Percentiles rank a stretch among this genome's conserved stretches.
These are phyloP conservation scores for Lipomyces starkeyi DNA, from an alignment of 805 yeast species.

Conservation along the genomic window DNA sequence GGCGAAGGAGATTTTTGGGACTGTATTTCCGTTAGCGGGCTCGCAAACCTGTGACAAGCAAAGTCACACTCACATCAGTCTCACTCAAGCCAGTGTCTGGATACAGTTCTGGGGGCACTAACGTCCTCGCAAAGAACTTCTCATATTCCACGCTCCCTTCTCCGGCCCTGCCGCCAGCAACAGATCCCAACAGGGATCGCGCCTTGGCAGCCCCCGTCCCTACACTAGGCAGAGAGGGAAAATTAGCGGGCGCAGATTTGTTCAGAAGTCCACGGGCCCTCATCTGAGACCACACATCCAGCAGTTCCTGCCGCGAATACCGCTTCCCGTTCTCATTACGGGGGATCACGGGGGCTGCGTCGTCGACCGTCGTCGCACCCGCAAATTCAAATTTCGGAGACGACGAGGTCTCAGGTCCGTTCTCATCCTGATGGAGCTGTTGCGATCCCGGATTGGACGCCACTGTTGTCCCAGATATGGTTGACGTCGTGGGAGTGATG, in stretches of 20 bases:
- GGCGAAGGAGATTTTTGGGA: constrained; percentile 11
- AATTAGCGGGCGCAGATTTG: constrained; percentile 9
- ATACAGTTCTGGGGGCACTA: constrained; percentile 18
- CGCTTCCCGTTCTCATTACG: constrained; percentile 29
- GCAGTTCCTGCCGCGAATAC: constrained; percentile 30
- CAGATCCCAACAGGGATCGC: constrained; percentile 11
- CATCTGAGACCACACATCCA: constrained; percentile 24
- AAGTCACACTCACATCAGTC: constrained; percentile 5
- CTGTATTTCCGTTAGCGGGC: neutral
- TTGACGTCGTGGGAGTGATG: neutral
- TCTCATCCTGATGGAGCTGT: constrained; percentile 5
- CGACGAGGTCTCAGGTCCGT: neutral
- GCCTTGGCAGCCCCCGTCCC: constrained; percentile 18
- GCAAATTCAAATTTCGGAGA: neutral
- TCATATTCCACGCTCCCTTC: constrained; percentile 22
- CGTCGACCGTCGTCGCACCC: neutral
- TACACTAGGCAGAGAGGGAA: constrained; percentile 14
- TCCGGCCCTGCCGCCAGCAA: constrained; percentile 15
- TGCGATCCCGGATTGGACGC: neutral
- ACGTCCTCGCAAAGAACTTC: constrained; percentile 16
- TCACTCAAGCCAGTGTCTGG: constrained; percentile 5
- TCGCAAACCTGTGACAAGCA: neutral
- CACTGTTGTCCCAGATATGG: neutral
- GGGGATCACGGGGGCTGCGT: constrained; percentile 15
- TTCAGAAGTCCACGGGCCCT: constrained; percentile 16